A percentile compares a stretch with the other conserved stretches of the same genome.
These are phyloP conservation scores for Extremus antarcticus DNA, from an alignment of 495 filamentous ascomycete species.

Conservation along the genomic window DNA sequence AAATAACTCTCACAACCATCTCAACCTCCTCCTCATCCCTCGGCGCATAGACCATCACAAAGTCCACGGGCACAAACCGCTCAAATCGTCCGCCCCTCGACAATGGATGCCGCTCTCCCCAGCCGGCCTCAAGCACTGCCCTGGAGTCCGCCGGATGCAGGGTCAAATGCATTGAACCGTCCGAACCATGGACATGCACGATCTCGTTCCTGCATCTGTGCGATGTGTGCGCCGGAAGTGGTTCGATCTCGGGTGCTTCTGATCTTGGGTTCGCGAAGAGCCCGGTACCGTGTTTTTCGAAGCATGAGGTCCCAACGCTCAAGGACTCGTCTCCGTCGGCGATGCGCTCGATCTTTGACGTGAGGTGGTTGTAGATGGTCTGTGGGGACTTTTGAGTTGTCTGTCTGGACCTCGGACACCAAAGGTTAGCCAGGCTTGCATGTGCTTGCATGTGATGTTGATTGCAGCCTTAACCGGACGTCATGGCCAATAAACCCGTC, in stretches of 20 bases:
- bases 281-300: conserved; percentile 69
- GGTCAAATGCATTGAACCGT: conserved; percentile 65
- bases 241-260: conserved; percentile 18
- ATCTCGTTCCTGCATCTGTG: conserved; percentile 64
- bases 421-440: not conserved
- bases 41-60: conserved; percentile 78
- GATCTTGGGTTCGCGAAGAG: conserved; percentile 44
- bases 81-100: conserved; percentile 47
- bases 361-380: conserved; percentile 42
- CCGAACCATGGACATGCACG: conserved; percentile 65
- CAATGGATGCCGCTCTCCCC: conserved; percentile 84
- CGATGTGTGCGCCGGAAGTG: conserved; percentile 33
- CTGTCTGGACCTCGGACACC: conserved; percentile 42
- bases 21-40: conserved; percentile 55
- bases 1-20: conserved; percentile 58
- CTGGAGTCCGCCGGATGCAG: conserved; percentile 70
- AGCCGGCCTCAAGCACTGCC: conserved; percentile 65
- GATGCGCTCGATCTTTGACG: conserved; percentile 40
- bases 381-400: conserved; percentile 49
- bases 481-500: too few relatives aligned
- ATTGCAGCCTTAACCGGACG: too few relatives aligned
- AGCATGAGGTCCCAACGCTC: conserved; percentile 54
- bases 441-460: too few relatives aligned
- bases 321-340: conserved; percentile 38
- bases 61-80: conserved; percentile 53